These are phyloP conservation scores for Plectosphaerella sp. DNA, from an alignment of 2,329 filamentous ascomycete species.

Conservation along the genomic window DNA sequence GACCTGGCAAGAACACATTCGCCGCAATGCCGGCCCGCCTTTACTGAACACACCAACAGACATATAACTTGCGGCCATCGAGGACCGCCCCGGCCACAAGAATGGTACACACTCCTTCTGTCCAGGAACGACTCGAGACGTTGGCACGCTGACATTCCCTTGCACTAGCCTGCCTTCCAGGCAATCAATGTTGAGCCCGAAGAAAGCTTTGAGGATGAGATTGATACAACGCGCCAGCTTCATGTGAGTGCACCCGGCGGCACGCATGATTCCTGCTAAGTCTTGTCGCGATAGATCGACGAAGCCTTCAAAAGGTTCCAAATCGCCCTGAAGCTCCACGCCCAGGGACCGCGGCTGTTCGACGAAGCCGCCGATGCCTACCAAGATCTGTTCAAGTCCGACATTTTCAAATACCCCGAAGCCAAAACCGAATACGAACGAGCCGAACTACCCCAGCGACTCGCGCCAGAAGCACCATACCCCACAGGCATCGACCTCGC, in stretches of 20 bases:
- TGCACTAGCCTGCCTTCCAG: constrained; percentile 61
- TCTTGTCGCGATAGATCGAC: constrained; percentile 58
- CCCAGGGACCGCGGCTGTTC: constrained; percentile 75
- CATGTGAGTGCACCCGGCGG: constrained; percentile 47
- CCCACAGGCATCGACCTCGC: constrained; percentile 48
- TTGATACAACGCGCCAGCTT: constrained; percentile 93
- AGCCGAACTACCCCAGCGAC: constrained; percentile 51
- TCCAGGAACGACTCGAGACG: too few species aligned
- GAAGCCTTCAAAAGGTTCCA: constrained; percentile 96
- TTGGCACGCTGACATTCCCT: too few species aligned
- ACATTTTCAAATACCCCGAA: constrained; percentile 91
- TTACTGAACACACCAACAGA: too few species aligned
- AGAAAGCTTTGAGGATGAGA: constrained; percentile 82
- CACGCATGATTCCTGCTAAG: neutral
- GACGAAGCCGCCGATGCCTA: constrained; percentile 78
- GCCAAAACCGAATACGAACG: constrained; percentile 80
- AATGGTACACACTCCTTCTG: too few species aligned
- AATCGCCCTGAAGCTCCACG: constrained; percentile 82
- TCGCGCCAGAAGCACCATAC: constrained; percentile 41
- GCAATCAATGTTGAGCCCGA: constrained; percentile 94
- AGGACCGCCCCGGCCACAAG: too few species aligned
- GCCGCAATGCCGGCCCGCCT: too few species aligned
- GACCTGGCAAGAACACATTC: too few species aligned
- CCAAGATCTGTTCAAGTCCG: constrained; percentile 77
- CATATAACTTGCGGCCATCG: too few species aligned